These are phyloP conservation scores for Venturia asperata DNA, from an alignment of 2,329 filamentous ascomycete species.

Conservation along the genomic window DNA sequence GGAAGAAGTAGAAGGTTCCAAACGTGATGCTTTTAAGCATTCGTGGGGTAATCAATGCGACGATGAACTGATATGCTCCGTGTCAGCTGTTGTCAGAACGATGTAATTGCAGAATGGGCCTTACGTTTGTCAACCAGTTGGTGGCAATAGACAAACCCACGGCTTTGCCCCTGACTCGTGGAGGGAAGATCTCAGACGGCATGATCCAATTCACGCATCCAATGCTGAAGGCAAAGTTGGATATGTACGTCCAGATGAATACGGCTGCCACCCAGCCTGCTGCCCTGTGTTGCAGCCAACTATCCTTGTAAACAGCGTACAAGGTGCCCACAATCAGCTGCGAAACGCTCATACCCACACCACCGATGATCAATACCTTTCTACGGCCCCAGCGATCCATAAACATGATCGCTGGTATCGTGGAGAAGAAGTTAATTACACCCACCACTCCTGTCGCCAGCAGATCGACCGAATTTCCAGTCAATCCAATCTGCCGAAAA, in stretches of 20 bases:
- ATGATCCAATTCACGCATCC: slow-evolving; percentile 28
- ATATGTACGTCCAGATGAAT: slow-evolving; percentile 30
- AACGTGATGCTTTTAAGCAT: slow-evolving; percentile 31
- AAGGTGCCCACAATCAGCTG: slow-evolving; percentile 19
- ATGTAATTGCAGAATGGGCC: neutral
- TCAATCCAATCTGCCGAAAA: slow-evolving; percentile 4
- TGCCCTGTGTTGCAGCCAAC: slow-evolving; percentile 23
- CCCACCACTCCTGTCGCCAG: slow-evolving; percentile 19
- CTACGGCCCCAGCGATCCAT: slow-evolving; percentile 18
- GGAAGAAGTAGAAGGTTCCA: slow-evolving; percentile 36
- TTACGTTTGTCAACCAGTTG: slow-evolving; percentile 30
- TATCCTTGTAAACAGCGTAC: slow-evolving; percentile 17
- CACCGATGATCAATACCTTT: slow-evolving; percentile 17
- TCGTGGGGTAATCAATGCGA: slow-evolving; percentile 30
- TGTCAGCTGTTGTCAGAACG: neutral
- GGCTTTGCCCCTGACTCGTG: slow-evolving; percentile 33
- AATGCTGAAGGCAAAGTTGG: slow-evolving; percentile 28
- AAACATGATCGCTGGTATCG: slow-evolving; percentile 19
- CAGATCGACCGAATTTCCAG: slow-evolving; percentile 12
- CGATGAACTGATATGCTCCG: slow-evolving; percentile 29
- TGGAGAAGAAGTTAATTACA: slow-evolving; percentile 19
- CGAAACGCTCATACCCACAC: slow-evolving; percentile 16
- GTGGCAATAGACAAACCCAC: slow-evolving; percentile 31
- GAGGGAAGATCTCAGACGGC: slow-evolving; percentile 32
- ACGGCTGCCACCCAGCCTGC: slow-evolving; percentile 28